A percentile compares a stretch with the other conserved stretches of the same genome.
These are phyloP conservation scores for Euphrasia confusa DNA, from an alignment of 257 asterid species.

Conservation along the genomic window DNA sequence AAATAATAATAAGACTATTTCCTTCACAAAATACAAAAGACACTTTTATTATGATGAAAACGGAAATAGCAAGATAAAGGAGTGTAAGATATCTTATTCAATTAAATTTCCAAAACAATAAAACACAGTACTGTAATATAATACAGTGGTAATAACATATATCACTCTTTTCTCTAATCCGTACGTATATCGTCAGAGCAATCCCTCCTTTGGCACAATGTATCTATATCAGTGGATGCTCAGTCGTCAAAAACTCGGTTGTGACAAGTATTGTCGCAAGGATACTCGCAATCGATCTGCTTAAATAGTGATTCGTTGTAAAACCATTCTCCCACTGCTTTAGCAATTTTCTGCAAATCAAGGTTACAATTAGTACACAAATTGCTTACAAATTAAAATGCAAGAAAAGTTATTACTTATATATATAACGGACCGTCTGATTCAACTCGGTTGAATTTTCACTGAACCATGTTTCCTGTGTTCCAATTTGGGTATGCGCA, in stretches of 20 bases:
- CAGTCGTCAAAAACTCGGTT: constrained; percentile 56
- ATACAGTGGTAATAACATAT: no score
- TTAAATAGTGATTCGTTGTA: constrained; percentile 66
- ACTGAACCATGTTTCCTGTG: constrained; percentile 76
- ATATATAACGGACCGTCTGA: constrained; percentile 40
- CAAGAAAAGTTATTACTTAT: no score
- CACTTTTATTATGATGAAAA: no score
- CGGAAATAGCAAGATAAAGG: no score
- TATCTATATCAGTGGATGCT: constrained; percentile 24
- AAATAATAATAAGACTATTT: no score
- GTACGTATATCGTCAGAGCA: neutral
- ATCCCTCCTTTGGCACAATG: neutral
- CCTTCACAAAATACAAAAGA: no score
- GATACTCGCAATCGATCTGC: constrained; percentile 84
- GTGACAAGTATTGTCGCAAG: constrained; percentile 84
- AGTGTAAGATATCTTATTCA: no score
- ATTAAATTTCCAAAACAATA: no score
- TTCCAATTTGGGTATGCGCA: constrained; percentile 89
- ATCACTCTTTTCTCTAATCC: constrained; percentile 11
- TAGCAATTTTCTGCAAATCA: constrained; percentile 59
- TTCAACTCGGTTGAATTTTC: constrained; percentile 53
- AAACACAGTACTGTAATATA: no score
- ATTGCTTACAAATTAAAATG: no score
- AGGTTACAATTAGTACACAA: neutral
- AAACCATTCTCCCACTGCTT: constrained; percentile 89